These are phyloP conservation scores for Globisporangium solare DNA, from an alignment of 352 stramenopile species.

Conservation along the genomic window DNA sequence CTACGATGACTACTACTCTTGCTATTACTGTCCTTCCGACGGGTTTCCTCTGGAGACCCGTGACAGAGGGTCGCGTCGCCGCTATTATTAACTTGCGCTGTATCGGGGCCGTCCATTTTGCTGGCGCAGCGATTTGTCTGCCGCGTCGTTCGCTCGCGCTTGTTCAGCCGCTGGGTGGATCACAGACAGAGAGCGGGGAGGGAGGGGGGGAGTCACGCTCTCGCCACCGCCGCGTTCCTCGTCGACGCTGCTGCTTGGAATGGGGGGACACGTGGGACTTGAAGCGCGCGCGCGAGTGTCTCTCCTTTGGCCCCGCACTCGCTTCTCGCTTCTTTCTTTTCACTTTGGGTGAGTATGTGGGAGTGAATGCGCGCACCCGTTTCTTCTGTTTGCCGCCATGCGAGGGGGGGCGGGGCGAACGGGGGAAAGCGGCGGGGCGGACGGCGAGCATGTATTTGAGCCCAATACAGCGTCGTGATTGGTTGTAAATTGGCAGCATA, in stretches of 20 bases:
- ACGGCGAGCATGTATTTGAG: neutral
- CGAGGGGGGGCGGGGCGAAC: no score
- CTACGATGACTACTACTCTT: constrained; percentile 1
- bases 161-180: no score
- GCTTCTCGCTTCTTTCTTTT: neutral
- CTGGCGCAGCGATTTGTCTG: no score
- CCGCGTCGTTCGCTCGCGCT: no score
- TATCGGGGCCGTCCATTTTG: no score
- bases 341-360: neutral
- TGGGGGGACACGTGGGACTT: no score
- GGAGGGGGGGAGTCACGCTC: no score
- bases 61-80: neutral
- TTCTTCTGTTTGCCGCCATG: neutral
- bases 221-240: no score
- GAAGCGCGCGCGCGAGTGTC: no score
- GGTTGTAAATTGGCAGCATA: neutral
- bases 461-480: neutral
- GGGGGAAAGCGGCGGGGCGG: neutral
- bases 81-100: constrained; percentile 9
- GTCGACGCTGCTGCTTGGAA: no score
- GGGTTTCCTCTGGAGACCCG: no score
- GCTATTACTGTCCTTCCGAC: constrained; percentile 4
- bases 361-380: neutral
- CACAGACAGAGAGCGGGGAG: no score
- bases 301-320: neutral